Base-by-base conservation (phyloP, 805 yeast genomes). In the Yarrowia sp. region DNA sequence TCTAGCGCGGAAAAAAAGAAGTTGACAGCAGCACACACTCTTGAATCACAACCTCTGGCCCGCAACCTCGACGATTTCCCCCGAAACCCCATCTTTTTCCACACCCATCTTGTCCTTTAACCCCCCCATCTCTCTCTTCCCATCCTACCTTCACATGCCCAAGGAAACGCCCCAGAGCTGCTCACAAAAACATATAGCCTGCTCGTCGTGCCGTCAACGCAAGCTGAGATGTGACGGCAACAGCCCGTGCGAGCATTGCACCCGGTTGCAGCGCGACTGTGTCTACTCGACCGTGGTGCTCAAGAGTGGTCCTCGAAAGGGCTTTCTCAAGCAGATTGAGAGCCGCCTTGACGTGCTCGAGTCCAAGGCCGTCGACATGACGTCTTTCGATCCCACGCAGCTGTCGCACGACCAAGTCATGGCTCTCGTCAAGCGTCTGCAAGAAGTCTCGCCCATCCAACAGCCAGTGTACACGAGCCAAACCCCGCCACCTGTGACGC, bases 151-250 rank as follows among this genome's bases (percentile, higher is more conserved):
- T 2, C 35, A 8, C 51, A 47, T 47, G 55, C 38, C 55, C 55
- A 47, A 47, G 18, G 55, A 31, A 47, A 19, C 36, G 14, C 27
- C 36, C 38, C 33, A 25, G 10, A 44, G 35, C 35, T 44, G 51
- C 21, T 19, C 38, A 6, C 36, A 47, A 10, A 47, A 47, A 31
- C 55, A 47, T 32, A 47, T 47, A 31, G 55, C 55, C 18, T 47
- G 55, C 18, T 31, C 55, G 38, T 31, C 38, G 38, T 47, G 55
- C 21, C 55, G 55, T n/a, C 55, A 47, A 47, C 55, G 55, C 55
- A 47, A 47, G 55, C 38, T 47, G 19, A 47, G 32, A 21, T 47
- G 55, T 29, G 38, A 47, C 24, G 55, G 55, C 25, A 21, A 21
- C 27, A 31, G 27, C 10, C 55, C 55, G 29, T 47, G 55, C n/a